Evolutionary conservation across 352 stramenopile species (phyloP), one percentile per base, ranked within the genome.

Genomic region (Globisporangium parvum): DNA sequence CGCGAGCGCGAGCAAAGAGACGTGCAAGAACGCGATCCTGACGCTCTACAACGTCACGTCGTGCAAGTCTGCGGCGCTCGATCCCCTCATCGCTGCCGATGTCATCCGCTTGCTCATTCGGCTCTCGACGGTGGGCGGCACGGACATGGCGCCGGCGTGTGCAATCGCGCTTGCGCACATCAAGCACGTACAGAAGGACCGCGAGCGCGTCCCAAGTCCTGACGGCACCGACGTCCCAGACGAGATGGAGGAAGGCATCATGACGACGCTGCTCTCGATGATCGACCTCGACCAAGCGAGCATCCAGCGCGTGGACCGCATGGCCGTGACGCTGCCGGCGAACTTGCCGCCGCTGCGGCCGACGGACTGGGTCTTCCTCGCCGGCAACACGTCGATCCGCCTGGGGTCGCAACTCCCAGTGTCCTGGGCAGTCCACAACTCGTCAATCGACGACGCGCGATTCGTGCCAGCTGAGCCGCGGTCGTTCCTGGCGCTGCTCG

Each of bases 41-140:
- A 72, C 77, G 10, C 69, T 90, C 42, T 91, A 93, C 63, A 91
- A 91, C 57, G 65, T 90, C 52, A 88, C 75, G 1, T 75, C 70
- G 5, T 77, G 62, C 52, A 80, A 75, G 55, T 73, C 58, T 5
- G 40, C 69, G 5, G 69, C 54, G 12, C 66, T 93, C 10, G 71
- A 87, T n/a, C 51, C 60, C 1, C 63, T 88, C 31, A 74, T 93
- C 18, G 59, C 62, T 1, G 65, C 57, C 17, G 79, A 77, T 6
- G 69, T 91, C 18, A 69, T 90, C 2, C 65, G 62, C 37, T 35
- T 90, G n/a, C 67, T 93, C 14, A 87, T 93, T 54, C 66, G 65
- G 20, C 70, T 93, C 9, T 79, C 82, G 3, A 67, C 60, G 0
- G 63, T 63, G 4, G 69, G 73, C 0, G 73, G 77, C 0, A 24